Evolutionary conservation across 1,139 yeast species (phyloP).

Genomic region (Suhomyces chickasaworum): DNA sequence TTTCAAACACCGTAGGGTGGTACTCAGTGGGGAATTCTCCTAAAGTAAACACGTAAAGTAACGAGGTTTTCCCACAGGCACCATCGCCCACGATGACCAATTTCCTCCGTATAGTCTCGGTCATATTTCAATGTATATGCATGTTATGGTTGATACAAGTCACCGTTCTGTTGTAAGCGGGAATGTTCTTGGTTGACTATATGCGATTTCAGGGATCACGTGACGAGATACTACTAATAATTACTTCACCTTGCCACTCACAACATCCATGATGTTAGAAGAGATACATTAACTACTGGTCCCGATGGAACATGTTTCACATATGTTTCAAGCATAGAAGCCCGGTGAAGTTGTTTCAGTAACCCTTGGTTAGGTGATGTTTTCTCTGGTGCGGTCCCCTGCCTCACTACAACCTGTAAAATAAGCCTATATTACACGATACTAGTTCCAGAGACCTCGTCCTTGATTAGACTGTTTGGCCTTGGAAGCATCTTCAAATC

Average conservation of each 20-base stretch:
- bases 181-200: no score
- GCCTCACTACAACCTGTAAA: neutral
- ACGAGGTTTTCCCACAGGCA: constrained; percentile 92
- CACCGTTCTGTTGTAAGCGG: neutral
- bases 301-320: no score
- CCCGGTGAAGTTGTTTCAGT: neutral
- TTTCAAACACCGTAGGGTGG: constrained; percentile 94
- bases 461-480: neutral
- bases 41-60: constrained; percentile 84
- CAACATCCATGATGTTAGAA: no score
- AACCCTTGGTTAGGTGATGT: neutral
- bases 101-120: constrained; percentile 60
- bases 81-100: constrained; percentile 94
- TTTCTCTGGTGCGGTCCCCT: neutral
- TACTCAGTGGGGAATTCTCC: constrained; percentile 86
- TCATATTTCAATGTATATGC: constrained; percentile 9
- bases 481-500: neutral
- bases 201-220: neutral
- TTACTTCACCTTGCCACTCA: no score
- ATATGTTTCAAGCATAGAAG: neutral
- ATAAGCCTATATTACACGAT: constrained; percentile 1
- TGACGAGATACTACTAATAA: neutral
- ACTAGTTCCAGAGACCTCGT: constrained; percentile 11
- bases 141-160: neutral
- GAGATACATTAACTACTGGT: no score